Evolutionary conservation across 1,284 basidiomycete species (phyloP).

Genomic region (Coriolopsis trogii): DNA sequence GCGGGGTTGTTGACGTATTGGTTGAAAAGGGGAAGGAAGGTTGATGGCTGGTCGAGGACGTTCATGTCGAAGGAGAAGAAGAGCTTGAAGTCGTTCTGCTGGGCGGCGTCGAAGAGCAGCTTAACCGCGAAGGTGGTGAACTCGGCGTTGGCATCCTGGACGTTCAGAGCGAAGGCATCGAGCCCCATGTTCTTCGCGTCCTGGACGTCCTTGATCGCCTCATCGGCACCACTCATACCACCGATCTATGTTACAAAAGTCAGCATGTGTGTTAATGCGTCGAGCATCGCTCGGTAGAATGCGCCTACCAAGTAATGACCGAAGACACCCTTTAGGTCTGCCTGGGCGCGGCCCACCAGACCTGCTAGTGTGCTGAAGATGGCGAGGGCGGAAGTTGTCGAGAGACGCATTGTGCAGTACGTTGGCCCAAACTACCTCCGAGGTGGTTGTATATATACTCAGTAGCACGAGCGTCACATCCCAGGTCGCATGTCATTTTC

Average conservation of each 20-base stretch:
- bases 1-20: slow-evolving; percentile 17
- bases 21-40: slow-evolving; percentile 17
- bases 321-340: slow-evolving; percentile 18
- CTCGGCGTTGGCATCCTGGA: slow-evolving; percentile 8
- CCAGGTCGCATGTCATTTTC: neutral
- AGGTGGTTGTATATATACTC: neutral
- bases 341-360: slow-evolving; percentile 3
- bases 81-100: slow-evolving; percentile 59
- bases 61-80: slow-evolving; percentile 85
- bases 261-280: too few relatives aligned
- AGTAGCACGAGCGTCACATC: too few relatives aligned
- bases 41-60: slow-evolving; percentile 10
- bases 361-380: slow-evolving; percentile 1
- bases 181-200: slow-evolving; percentile 15
- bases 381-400: neutral
- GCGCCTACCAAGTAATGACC: slow-evolving; percentile 14
- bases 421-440: too few relatives aligned
- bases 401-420: slow-evolving; percentile 4
- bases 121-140: slow-evolving; percentile 9
- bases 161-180: slow-evolving; percentile 19
- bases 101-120: slow-evolving; percentile 16
- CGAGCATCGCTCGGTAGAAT: neutral
- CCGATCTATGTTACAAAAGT: slow-evolving; percentile 3
- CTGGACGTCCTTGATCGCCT: slow-evolving; percentile 18
- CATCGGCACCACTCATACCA: slow-evolving; percentile 10